Conservation (phyloP, 306 rosid genomes). For the Betula pendula region DNA sequence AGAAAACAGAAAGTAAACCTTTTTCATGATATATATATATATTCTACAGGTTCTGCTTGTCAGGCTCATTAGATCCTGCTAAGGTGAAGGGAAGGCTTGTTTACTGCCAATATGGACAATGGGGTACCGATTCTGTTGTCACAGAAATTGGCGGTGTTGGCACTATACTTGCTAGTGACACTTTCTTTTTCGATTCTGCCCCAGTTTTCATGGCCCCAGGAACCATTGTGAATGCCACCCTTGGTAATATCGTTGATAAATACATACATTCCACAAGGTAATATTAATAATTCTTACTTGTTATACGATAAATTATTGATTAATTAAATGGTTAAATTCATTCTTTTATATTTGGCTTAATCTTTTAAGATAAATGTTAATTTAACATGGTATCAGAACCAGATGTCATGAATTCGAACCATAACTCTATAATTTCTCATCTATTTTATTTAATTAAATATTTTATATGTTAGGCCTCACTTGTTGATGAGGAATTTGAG, state of each 20-base stretch:
- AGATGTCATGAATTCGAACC: no score
- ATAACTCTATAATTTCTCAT: no score
- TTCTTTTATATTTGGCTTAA: no score
- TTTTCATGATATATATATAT: not conserved
- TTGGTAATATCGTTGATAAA: slow-evolving; percentile 37
- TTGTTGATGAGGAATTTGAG: no score
- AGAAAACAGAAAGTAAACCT: no score
- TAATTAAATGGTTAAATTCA: no score
- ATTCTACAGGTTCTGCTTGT: slow-evolving; percentile 30
- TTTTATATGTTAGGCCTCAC: no score
- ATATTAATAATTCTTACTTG: not conserved
- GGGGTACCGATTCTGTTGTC: slow-evolving; percentile 69
- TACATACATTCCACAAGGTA: slow-evolving; percentile 74
- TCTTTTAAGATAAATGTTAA: no score
- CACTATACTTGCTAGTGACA: slow-evolving; percentile 46
- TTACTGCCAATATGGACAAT: slow-evolving; percentile 39
- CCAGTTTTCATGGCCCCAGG: slow-evolving; percentile 77
- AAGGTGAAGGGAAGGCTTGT: slow-evolving; percentile 71
- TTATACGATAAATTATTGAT: no score
- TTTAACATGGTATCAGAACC: no score
- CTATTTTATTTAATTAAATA: no score
- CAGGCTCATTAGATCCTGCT: slow-evolving; percentile 53
- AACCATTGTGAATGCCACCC: slow-evolving; percentile 51
- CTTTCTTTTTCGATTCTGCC: slow-evolving; percentile 45
- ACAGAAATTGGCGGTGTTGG: slow-evolving; percentile 73